Evolutionary conservation across 257 asterid species (phyloP).

Genomic region (Forsythia suspensa): DNA sequence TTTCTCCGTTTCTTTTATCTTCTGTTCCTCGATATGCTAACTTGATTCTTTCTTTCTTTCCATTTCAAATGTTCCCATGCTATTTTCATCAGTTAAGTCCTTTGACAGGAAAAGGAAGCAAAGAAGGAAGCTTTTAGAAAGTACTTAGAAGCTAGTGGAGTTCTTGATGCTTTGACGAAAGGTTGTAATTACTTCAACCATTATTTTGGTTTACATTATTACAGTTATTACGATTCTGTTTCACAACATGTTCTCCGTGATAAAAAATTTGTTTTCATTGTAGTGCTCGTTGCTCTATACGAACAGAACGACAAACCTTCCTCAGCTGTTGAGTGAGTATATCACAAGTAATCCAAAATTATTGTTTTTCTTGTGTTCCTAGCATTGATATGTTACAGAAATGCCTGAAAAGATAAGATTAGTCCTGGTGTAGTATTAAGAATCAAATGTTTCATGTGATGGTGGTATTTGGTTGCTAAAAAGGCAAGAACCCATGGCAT

Average conservation of each 20-base stretch:
- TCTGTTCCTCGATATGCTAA: not conserved
- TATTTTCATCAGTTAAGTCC: conserved; percentile 4
- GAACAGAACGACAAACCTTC: conserved; percentile 97
- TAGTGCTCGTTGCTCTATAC: conserved; percentile 84
- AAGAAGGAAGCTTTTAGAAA: conserved; percentile 95
- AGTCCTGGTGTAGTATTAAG: not conserved
- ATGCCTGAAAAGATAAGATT: conserved; percentile 1
- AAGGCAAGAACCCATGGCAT: not conserved
- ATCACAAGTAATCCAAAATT: not conserved
- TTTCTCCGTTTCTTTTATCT: not conserved
- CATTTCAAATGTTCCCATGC: not conserved
- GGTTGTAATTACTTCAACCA: conserved; percentile 41
- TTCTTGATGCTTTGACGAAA: conserved; percentile 84
- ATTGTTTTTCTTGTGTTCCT: conserved; percentile 3
- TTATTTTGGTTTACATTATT: conserved; percentile 6
- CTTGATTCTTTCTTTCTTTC: not conserved
- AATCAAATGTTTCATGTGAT: not conserved
- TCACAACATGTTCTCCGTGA: conserved; percentile 4
- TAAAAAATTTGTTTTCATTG: conserved; percentile 20
- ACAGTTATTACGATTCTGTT: conserved; percentile 12
- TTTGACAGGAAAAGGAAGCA: conserved; percentile 82
- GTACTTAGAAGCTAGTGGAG: conserved; percentile 88
- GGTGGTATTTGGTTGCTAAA: conserved; percentile 3
- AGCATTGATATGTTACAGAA: conserved; percentile 11
- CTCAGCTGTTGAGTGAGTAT: conserved; percentile 83